Base-by-base conservation (phyloP, 305 asterid genomes). In the Fraxinus baroniana region DNA sequence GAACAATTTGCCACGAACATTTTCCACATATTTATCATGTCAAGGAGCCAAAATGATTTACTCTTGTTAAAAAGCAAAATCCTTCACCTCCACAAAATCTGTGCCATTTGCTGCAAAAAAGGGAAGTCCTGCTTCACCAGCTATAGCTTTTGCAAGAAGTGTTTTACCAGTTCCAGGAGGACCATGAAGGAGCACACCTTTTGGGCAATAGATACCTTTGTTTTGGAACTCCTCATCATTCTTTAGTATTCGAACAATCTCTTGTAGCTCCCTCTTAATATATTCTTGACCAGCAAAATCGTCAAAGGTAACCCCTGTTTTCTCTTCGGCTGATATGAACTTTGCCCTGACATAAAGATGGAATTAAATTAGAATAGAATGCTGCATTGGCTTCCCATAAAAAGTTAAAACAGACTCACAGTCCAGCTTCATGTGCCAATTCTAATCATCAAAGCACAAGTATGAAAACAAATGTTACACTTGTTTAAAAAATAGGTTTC, bases 151-250 rank as follows among this genome's bases (percentile, higher is more conserved):
- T 79, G 99, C 99, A 66, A 95, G 91, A 87, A 96, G 98, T 80
- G 99, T 96, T 93, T 96, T 96, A 84, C 99, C 99, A 86, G 99
- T 96, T 82, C 99, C 99, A 78, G 99, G 99, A 84, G 99, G 99
- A 77, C 99, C 99, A 85, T 96, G 97, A 77, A 96, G 97, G 55
- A 96, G 99, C 87, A 96, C 99, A 64, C 99, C 99, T 90, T 93
- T 96, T 62, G 99, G 99, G 89, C 99, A 96, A 84, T 96, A 96
- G 82, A 96, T 96, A 72, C 99, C 99, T 88, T 92, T 94, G 81
- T 91, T 89, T 89, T 92, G 98, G 86, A 88, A 96, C 87, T 93
- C 98, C 87, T 93, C 99, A 28, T 94, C 98, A 83, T 94, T 93
- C 89, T 93, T 96, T 68, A 96, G 87, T 83, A 96, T 96, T 17